A percentile compares a stretch with the other conserved stretches of the same genome.
These are phyloP conservation scores for Echium plantagineum DNA, from an alignment of 257 asterid species.

Conservation along the genomic window DNA sequence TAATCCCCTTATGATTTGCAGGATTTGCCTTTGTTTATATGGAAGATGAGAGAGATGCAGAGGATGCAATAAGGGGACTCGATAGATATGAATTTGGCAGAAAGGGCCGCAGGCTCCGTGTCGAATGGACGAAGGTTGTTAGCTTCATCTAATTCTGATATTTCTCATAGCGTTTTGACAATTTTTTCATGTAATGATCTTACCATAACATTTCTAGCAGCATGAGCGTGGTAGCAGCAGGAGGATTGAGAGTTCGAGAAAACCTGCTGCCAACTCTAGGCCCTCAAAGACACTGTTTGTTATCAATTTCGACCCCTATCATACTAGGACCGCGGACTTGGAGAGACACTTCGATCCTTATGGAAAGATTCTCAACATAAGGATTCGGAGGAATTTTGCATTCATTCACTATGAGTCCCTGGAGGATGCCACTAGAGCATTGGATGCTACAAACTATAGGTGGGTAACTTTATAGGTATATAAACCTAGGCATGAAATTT, in stretches of 20 bases:
- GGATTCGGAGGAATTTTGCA: conserved; percentile 75
- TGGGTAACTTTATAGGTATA: conserved; percentile 7
- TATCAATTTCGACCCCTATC: conserved; percentile 66
- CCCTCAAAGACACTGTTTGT: conserved; percentile 72
- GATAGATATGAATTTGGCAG: conserved; percentile 73
- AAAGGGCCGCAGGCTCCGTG: conserved; percentile 72
- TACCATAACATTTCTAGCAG: conserved; percentile 23
- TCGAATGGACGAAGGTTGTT: conserved; percentile 85
- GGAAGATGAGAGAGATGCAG: conserved; percentile 86
- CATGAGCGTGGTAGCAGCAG: conserved; percentile 50
- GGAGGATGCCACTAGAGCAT: conserved; percentile 71
- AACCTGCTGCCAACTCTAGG: conserved; percentile 34
- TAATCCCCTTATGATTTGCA: neutral
- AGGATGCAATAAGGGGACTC: conserved; percentile 71
- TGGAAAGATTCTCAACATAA: conserved; percentile 56
- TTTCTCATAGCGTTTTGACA: too few species aligned
- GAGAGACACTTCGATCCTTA: conserved; percentile 73
- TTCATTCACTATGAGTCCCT: conserved; percentile 60
- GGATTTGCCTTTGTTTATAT: conserved; percentile 69
- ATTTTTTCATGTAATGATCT: neutral
- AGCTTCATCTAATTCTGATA: neutral
- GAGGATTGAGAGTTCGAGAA: conserved; percentile 40
- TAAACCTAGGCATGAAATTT: neutral
- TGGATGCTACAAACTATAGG: conserved; percentile 78
- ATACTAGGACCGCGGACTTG: conserved; percentile 60